A percentile compares a stretch with the other conserved stretches of the same genome.
Conservation (phyloP, 495 filamentous ascomycete species). For the Cudoniella acicularis region DNA sequence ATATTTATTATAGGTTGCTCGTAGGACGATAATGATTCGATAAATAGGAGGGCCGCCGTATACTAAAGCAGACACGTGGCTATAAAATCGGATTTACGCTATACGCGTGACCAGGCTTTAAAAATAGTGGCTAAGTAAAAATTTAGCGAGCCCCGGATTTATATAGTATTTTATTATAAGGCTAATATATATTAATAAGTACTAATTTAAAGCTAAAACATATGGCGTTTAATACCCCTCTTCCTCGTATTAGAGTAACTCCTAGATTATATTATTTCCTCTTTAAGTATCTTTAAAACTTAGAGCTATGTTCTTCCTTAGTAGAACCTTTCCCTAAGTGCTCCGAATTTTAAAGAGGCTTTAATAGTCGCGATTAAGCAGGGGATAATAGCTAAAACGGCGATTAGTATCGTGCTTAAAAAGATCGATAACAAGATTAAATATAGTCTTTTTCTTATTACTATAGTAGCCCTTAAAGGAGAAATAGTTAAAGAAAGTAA, state of each 20-base stretch:
- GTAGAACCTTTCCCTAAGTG: slow-evolving; percentile 9
- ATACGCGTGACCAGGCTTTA: no score
- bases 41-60: background rate
- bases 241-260: no score
- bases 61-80: no score
- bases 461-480: slow-evolving; percentile 5
- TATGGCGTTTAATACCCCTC: no score
- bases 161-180: no score
- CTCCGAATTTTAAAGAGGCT: slow-evolving; percentile 11
- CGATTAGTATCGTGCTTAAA: slow-evolving; percentile 6
- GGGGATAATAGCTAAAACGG: slow-evolving; percentile 6
- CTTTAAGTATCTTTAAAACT: slow-evolving; percentile 10
- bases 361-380: slow-evolving; percentile 15
- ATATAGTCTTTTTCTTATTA: slow-evolving; percentile 9
- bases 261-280: no score
- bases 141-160: no score
- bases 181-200: no score
- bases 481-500: slow-evolving; percentile 5
- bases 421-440: slow-evolving; percentile 5
- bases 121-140: no score
- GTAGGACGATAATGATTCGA: background rate
- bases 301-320: slow-evolving; percentile 9
- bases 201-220: no score
- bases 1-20: background rate
- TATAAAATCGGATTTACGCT: no score